These are phyloP conservation scores for Sporobolomyces pararoseus DNA, from an alignment of 768 basidiomycete genomes.

Conservation along the genomic window DNA sequence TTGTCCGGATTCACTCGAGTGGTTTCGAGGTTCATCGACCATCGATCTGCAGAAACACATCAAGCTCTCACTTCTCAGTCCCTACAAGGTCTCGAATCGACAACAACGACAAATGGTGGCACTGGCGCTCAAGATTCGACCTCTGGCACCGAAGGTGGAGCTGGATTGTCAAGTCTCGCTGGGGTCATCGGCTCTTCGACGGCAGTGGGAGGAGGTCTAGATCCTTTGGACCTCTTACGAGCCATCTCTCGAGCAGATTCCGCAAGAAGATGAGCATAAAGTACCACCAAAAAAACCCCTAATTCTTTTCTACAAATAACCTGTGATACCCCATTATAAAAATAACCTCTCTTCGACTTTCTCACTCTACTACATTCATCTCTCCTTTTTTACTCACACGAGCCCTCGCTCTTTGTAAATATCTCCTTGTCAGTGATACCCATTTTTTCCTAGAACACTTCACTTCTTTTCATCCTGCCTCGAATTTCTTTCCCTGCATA, in stretches of 20 bases:
- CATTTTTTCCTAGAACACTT: too few species aligned
- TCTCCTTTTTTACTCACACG: too few species aligned
- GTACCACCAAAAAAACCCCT: too few species aligned
- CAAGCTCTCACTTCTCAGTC: constrained; percentile 2
- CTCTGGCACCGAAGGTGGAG: neutral
- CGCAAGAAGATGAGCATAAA: neutral
- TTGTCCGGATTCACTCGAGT: constrained; percentile 25
- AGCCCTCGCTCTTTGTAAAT: too few species aligned
- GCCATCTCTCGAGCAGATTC: constrained; percentile 25
- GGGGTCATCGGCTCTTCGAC: neutral
- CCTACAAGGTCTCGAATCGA: constrained; percentile 7
- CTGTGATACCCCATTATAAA: too few species aligned
- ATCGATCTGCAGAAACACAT: constrained; percentile 22
- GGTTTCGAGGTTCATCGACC: constrained; percentile 1
- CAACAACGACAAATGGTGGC: neutral
- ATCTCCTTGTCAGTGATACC: too few species aligned
- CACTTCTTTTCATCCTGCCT: too few species aligned
- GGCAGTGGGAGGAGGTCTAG: neutral
- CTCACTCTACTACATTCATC: too few species aligned
- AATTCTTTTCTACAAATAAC: neutral
- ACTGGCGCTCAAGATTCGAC: neutral
- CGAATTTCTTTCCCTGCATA: too few species aligned
- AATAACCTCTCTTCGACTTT: too few species aligned
- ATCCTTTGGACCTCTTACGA: constrained; percentile 25
- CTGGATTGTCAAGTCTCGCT: neutral